Conservation (phyloP, 331 rosid species). For the Quercus lobata region DNA sequence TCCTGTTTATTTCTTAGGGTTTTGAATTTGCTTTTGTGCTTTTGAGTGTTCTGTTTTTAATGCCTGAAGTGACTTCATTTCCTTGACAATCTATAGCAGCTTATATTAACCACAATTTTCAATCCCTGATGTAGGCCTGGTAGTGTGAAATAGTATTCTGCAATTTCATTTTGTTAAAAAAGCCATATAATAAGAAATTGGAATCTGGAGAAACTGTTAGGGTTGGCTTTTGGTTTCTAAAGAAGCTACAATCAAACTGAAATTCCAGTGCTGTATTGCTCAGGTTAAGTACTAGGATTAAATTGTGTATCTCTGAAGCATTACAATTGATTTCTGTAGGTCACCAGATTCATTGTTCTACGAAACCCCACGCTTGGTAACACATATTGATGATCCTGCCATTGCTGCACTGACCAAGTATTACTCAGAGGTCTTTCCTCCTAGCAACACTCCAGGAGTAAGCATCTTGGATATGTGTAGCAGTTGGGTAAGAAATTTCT, state of each 20-base stretch:
- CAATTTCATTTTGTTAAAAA: not conserved
- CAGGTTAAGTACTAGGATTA: not conserved
- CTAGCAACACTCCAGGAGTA: constrained; percentile 66
- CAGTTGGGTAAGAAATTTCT: constrained; percentile 65
- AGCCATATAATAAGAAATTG: not conserved
- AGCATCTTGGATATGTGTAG: constrained; percentile 80
- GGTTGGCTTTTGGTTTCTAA: not conserved
- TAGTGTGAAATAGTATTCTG: not conserved
- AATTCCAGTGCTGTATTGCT: not conserved
- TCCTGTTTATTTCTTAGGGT: not conserved
- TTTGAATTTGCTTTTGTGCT: not conserved
- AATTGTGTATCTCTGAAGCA: not conserved
- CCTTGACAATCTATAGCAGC: not conserved
- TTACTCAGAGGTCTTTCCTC: constrained; percentile 66
- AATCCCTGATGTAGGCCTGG: not conserved
- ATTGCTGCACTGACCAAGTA: constrained; percentile 70
- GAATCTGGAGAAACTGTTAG: not conserved
- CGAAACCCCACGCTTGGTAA: constrained; percentile 77
- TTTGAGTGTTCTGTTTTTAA: not conserved
- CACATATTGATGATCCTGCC: constrained; percentile 82
- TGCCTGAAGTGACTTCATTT: not conserved
- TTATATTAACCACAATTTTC: not conserved
- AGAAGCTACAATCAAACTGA: not conserved
- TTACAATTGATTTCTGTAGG: constrained; percentile 25
- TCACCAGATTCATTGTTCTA: constrained; percentile 65